These are phyloP conservation scores for Dalbergia cochinchinensis DNA, from an alignment of 306 rosid genomes.

Conservation along the genomic window DNA sequence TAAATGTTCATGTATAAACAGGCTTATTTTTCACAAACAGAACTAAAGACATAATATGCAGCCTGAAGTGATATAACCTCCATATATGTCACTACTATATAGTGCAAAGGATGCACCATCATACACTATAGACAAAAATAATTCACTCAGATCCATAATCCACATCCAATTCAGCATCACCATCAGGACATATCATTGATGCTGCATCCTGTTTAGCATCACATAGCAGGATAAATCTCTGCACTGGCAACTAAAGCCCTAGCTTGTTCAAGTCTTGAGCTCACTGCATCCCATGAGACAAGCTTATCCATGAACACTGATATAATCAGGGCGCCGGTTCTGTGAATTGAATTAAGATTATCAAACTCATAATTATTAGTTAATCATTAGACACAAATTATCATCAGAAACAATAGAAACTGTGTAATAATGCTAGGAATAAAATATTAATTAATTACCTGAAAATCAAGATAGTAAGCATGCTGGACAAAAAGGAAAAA, in stretches of 20 bases:
- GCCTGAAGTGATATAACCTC: background rate
- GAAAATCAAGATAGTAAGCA: constrained; percentile 88
- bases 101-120: background rate
- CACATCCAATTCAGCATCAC: background rate
- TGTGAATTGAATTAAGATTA: constrained; percentile 1
- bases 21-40: background rate
- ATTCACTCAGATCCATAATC: background rate
- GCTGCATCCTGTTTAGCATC: constrained; percentile 43
- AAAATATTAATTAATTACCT: constrained; percentile 58
- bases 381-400: background rate
- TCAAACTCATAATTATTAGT: no score
- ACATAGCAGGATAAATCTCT: constrained; percentile 46
- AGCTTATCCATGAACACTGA: constrained; percentile 72
- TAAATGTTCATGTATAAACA: background rate
- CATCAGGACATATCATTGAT: constrained; percentile 30
- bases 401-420: no score
- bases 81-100: background rate
- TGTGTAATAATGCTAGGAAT: background rate
- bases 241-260: constrained; percentile 58
- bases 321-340: constrained; percentile 76
- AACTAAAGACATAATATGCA: background rate
- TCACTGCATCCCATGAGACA: constrained; percentile 80
- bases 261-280: constrained; percentile 67
- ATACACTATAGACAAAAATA: constrained; percentile 5
- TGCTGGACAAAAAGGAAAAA: constrained; percentile 65